phyloP scores from a whole-genome alignment of 768 basidiomycete species.

The Panaeolus cyanescens region DNA sequence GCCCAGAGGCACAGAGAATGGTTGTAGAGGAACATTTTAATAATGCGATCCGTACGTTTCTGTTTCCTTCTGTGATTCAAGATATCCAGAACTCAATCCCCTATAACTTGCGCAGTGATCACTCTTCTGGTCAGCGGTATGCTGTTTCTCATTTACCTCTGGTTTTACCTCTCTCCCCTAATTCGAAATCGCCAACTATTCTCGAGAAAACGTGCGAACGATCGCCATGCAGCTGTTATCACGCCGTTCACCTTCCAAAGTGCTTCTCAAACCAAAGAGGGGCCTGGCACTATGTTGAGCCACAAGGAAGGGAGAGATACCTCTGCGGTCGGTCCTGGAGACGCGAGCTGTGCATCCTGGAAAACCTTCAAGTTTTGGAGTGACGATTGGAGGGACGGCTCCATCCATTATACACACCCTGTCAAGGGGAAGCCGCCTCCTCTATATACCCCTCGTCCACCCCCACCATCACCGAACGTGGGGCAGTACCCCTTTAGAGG shows the following conservation, averaged over 20 bases:
- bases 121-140: not conserved
- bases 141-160: not conserved
- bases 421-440: not conserved
- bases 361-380: not conserved
- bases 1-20: not conserved
- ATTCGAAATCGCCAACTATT: not conserved
- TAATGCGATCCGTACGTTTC: not conserved
- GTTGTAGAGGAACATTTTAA: not conserved
- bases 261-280: not conserved
- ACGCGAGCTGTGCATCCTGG: not conserved
- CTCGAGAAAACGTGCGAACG: not conserved
- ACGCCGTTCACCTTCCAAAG: not conserved
- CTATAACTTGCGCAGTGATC: not conserved
- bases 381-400: not conserved
- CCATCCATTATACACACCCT: not conserved
- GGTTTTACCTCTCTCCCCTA: not conserved
- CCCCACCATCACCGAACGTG: too few relatives aligned
- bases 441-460: not conserved
- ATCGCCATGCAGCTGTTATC: not conserved
- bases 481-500: not conserved
- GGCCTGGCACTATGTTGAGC: not conserved
- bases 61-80: too few relatives aligned
- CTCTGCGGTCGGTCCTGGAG: not conserved
- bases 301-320: not conserved
- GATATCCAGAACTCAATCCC: not conserved